Percentiles rank a stretch among this genome's conserved stretches.
Evolutionary conservation across 306 rosid genomes (phyloP).

Genomic region (Quercus agrifolia): DNA sequence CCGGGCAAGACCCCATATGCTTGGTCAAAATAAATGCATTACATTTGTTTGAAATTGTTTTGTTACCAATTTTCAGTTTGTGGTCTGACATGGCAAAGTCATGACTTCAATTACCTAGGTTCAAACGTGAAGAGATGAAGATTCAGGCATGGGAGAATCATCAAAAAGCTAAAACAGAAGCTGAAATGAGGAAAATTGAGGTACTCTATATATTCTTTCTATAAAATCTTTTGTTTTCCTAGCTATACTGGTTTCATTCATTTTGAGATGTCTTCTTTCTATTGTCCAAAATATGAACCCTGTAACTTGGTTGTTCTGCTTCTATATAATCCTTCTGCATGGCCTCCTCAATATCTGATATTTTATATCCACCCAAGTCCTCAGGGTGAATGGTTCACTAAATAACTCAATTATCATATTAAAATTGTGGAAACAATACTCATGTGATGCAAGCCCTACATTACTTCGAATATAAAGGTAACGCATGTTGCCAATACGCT

Average conservation of each 20-base stretch:
- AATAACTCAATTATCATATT: too few relatives aligned
- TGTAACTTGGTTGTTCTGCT: background rate
- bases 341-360: background rate
- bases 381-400: too few relatives aligned
- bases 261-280: conserved; percentile 6
- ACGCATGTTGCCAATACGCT: too few relatives aligned
- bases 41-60: conserved; percentile 3
- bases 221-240: conserved; percentile 9
- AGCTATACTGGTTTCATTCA: background rate
- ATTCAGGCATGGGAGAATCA: conserved; percentile 98
- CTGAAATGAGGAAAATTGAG: conserved; percentile 92
- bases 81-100: conserved; percentile 24
- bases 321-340: background rate
- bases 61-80: background rate
- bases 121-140: conserved; percentile 94
- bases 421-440: too few relatives aligned
- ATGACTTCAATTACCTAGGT: conserved; percentile 49
- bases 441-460: too few relatives aligned
- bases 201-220: conserved; percentile 30
- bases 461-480: too few relatives aligned
- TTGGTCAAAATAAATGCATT: background rate
- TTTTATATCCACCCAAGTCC: background rate
- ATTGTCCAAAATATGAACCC: background rate
- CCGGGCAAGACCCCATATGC: too few relatives aligned
- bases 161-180: conserved; percentile 94